Percentiles rank a stretch among this genome's conserved stretches.
Conservation (phyloP, 2,329 filamentous ascomycete species). For the Scedosporium minutisporum region DNA sequence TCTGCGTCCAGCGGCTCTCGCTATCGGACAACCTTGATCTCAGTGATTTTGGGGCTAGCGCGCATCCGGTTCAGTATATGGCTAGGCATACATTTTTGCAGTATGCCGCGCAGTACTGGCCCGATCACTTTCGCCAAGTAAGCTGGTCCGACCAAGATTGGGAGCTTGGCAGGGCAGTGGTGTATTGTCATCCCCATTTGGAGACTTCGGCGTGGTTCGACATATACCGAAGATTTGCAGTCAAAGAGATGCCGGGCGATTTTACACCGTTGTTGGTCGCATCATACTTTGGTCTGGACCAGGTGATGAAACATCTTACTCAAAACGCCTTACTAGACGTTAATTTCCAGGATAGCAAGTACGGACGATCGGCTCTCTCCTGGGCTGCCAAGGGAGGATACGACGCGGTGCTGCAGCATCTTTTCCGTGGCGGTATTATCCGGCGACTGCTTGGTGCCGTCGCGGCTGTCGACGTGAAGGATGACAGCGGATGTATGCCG, state of each 20-base stretch:
- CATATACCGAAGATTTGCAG: neutral
- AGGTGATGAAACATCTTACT: neutral
- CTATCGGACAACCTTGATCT: neutral
- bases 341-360: neutral
- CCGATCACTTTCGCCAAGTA: slow-evolving; percentile 7
- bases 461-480: neutral
- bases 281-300: neutral
- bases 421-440: neutral
- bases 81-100: slow-evolving; percentile 6
- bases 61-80: neutral
- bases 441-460: slow-evolving; percentile 3
- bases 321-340: neutral
- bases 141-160: neutral
- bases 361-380: neutral
- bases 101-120: slow-evolving; percentile 11
- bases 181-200: neutral
- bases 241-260: neutral
- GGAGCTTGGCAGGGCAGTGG: neutral
- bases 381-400: slow-evolving; percentile 1
- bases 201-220: neutral
- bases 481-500: neutral
- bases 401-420: neutral
- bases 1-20: neutral
- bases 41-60: neutral
- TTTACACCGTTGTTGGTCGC: neutral